Evolutionary conservation across 2,329 filamentous ascomycete genomes (phyloP).

Genomic region (Claviceps africana): DNA sequence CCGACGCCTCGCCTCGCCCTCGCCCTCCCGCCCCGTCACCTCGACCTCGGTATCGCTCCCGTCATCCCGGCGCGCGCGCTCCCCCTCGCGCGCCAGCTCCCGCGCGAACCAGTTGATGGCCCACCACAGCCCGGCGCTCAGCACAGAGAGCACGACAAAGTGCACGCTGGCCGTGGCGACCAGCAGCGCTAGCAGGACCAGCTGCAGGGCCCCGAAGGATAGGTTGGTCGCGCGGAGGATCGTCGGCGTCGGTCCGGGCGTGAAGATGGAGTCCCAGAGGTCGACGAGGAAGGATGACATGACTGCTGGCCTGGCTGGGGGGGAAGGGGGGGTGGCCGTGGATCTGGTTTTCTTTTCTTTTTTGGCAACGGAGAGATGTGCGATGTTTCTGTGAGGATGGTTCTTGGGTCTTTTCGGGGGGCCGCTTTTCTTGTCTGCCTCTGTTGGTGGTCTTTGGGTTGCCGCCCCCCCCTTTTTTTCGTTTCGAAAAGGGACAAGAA

Average conservation of each 20-base stretch:
- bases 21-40: slow-evolving; percentile 18
- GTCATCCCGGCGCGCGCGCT: slow-evolving; percentile 20
- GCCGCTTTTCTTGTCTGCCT: no score
- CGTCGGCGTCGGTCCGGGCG: slow-evolving; percentile 74
- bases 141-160: slow-evolving; percentile 65
- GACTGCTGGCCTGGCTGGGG: no score
- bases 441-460: no score
- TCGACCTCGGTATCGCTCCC: slow-evolving; percentile 33
- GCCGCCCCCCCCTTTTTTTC: no score
- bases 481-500: no score
- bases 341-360: not conserved
- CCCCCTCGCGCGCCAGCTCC: slow-evolving; percentile 37
- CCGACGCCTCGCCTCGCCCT: slow-evolving; percentile 12
- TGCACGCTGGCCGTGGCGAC: slow-evolving; percentile 76
- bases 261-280: slow-evolving; percentile 88
- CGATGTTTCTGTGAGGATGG: no score
- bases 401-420: no score
- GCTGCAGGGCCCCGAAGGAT: slow-evolving; percentile 73
- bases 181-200: slow-evolving; percentile 62
- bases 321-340: no score
- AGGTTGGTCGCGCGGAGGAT: slow-evolving; percentile 82
- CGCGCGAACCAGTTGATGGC: slow-evolving; percentile 93
- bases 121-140: slow-evolving; percentile 78
- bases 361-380: no score
- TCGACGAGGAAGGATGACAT: slow-evolving; percentile 55